Evolutionary conservation across 1,284 basidiomycete species (phyloP).

Genomic region (Leccinum subrobustum): DNA sequence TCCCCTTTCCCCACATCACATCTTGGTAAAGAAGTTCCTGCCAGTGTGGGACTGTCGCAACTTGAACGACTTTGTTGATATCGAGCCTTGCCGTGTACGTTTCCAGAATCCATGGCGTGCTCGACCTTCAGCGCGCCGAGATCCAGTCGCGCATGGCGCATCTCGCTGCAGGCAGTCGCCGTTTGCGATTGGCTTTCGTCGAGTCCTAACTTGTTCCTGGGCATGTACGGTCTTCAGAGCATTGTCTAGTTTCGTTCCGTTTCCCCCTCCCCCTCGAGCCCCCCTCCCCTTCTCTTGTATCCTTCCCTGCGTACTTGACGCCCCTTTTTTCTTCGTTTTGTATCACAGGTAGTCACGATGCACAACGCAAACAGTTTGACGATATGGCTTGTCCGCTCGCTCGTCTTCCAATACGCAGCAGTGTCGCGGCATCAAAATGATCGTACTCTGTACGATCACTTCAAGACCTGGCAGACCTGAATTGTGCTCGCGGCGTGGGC

Average conservation of each 20-base stretch:
- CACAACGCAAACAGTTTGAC: constrained; percentile 33
- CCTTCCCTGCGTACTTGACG: neutral
- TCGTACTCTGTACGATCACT: constrained; percentile 37
- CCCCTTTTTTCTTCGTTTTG: neutral
- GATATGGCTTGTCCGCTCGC: constrained; percentile 39
- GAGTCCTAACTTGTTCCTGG: constrained; percentile 18
- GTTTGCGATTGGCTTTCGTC: constrained; percentile 20
- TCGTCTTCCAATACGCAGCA: constrained; percentile 42
- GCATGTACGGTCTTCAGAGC: constrained; percentile 9
- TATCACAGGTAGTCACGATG: constrained; percentile 39
- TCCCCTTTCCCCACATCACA: no score
- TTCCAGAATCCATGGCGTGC: constrained; percentile 19
- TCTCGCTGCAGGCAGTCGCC: constrained; percentile 27
- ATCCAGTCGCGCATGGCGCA: constrained; percentile 33
- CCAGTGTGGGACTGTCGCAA: constrained; percentile 23
- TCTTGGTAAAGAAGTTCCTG: no score
- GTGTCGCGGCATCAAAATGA: constrained; percentile 39
- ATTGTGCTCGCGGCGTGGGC: constrained; percentile 13
- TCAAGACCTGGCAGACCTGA: constrained; percentile 30
- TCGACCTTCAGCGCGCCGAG: constrained; percentile 30
- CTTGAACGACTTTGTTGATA: constrained; percentile 35
- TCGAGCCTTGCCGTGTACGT: constrained; percentile 28
- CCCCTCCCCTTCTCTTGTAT: neutral
- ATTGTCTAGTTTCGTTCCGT: neutral
- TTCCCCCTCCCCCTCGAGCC: no score